Evolutionary conservation across 805 yeast genomes (phyloP).

Genomic region (Priceomyces melissophilus): DNA sequence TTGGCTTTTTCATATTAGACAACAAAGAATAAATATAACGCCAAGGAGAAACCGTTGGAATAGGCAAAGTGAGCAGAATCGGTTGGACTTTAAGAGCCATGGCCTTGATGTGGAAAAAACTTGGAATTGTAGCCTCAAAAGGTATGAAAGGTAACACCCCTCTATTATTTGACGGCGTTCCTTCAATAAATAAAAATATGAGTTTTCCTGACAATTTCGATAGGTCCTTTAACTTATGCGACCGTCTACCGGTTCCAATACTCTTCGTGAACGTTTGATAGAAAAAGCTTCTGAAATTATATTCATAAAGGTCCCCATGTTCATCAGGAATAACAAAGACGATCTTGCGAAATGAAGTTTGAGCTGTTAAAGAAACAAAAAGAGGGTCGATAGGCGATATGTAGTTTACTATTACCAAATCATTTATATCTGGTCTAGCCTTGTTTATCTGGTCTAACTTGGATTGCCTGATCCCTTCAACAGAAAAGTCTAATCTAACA

Average conservation of each 20-base stretch:
- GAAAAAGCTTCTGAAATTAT: slow-evolving; percentile 26
- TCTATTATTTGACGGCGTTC: slow-evolving; percentile 82
- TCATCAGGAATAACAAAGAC: slow-evolving; percentile 39
- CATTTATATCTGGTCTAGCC: slow-evolving; percentile 41
- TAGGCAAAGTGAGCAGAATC: slow-evolving; percentile 30
- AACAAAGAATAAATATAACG: slow-evolving; percentile 22
- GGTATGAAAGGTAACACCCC: slow-evolving; percentile 59
- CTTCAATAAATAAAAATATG: slow-evolving; percentile 67
- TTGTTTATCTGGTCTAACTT: slow-evolving; percentile 27
- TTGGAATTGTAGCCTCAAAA: slow-evolving; percentile 3
- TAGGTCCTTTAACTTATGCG: slow-evolving; percentile 15
- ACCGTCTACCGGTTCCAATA: slow-evolving; percentile 6
- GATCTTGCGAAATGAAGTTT: slow-evolving; percentile 17
- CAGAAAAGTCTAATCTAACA: slow-evolving; percentile 33
- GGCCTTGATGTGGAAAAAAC: slow-evolving; percentile 26
- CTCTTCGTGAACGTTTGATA: slow-evolving; percentile 14
- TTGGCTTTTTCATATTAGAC: slow-evolving; percentile 16
- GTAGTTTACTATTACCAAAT: slow-evolving; percentile 54
- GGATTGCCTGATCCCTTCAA: slow-evolving; percentile 50
- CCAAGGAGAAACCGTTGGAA: slow-evolving; percentile 22
- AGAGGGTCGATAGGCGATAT: slow-evolving; percentile 57
- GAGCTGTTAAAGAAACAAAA: slow-evolving; percentile 28
- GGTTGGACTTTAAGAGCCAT: slow-evolving; percentile 40
- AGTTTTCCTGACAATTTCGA: slow-evolving; percentile 32
- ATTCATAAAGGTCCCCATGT: slow-evolving; percentile 27